These are phyloP conservation scores for Paramecium octaurelia DNA, from an alignment of 73 alveolate species.

Conservation along the genomic window DNA sequence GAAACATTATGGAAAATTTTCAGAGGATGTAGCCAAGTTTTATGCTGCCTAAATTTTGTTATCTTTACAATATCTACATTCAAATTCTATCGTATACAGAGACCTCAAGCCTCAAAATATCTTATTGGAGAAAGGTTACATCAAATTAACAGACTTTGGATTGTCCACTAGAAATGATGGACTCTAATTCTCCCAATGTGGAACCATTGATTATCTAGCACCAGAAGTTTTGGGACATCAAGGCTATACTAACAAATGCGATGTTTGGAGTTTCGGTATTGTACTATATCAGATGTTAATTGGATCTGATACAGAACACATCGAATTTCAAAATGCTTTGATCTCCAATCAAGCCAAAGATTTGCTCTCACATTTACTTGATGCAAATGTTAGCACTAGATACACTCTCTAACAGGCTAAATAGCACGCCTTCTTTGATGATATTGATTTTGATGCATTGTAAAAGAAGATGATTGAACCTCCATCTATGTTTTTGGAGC, in stretches of 20 bases:
- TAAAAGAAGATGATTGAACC: neutral
- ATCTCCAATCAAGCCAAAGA: neutral
- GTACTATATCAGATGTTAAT: conserved; percentile 80
- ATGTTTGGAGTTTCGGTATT: conserved; percentile 87
- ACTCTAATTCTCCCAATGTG: neutral
- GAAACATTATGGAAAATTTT: conserved; percentile 67
- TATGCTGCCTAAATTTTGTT: conserved; percentile 76
- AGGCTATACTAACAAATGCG: conserved; percentile 74
- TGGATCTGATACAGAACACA: neutral
- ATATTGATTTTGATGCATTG: neutral
- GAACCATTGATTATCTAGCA: conserved; percentile 71
- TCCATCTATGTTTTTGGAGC: neutral
- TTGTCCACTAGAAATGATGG: conserved; percentile 70
- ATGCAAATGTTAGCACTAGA: neutral
- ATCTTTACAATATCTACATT: conserved; percentile 81
- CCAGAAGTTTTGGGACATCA: conserved; percentile 78
- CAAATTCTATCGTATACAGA: conserved; percentile 78
- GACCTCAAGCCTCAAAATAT: conserved; percentile 93
- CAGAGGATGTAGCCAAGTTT: conserved; percentile 75
- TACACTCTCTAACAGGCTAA: neutral
- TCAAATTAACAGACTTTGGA: conserved; percentile 86
- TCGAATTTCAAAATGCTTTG: neutral
- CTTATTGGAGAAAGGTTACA: conserved; percentile 77
- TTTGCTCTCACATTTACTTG: neutral
- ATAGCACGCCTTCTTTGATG: neutral